Percentiles rank a stretch among this genome's conserved stretches.
These are phyloP conservation scores for Coemansia sp. DNA, from an alignment of 192 early-diverging fungal species.

Conservation along the genomic window DNA sequence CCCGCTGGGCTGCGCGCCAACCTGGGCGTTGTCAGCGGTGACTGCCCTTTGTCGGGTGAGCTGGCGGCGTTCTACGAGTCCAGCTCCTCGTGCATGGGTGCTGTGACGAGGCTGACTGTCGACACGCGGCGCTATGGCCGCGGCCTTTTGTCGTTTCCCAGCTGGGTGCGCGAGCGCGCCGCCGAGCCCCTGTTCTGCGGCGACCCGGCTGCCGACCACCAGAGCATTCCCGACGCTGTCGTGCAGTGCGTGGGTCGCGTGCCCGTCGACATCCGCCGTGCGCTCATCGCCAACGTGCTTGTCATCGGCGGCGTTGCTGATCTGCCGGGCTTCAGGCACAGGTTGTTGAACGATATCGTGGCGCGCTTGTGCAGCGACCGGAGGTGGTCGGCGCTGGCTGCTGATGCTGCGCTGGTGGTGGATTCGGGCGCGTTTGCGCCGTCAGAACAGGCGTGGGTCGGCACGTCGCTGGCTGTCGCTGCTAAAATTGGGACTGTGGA, in stretches of 20 bases:
- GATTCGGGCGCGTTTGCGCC: slow-evolving; percentile 55
- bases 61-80: slow-evolving; percentile 23
- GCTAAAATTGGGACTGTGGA: slow-evolving; percentile 74
- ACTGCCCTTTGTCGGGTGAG: neutral
- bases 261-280: slow-evolving; percentile 72
- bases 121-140: slow-evolving; percentile 50
- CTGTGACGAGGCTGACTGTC: slow-evolving; percentile 5
- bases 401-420: slow-evolving; percentile 60
- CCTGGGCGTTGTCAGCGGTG: neutral
- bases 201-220: slow-evolving; percentile 61
- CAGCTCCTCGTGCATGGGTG: neutral
- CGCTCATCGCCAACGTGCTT: slow-evolving; percentile 63
- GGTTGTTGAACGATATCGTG: slow-evolving; percentile 64
- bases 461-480: slow-evolving; percentile 75
- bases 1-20: neutral
- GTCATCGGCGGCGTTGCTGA: slow-evolving; percentile 78
- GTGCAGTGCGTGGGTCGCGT: slow-evolving; percentile 58
- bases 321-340: slow-evolving; percentile 66
- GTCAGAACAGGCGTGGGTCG: slow-evolving; percentile 79
- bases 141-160: slow-evolving; percentile 59
- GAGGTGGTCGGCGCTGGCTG: slow-evolving; percentile 56
- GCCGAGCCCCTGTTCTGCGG: slow-evolving; percentile 80
- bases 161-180: slow-evolving; percentile 83
- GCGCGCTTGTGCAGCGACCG: slow-evolving; percentile 49
- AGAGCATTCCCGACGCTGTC: slow-evolving; percentile 58